Evolutionary conservation across 176 grass and related monocot species (phyloP).

Genomic region (Saccharum spontaneum): DNA sequence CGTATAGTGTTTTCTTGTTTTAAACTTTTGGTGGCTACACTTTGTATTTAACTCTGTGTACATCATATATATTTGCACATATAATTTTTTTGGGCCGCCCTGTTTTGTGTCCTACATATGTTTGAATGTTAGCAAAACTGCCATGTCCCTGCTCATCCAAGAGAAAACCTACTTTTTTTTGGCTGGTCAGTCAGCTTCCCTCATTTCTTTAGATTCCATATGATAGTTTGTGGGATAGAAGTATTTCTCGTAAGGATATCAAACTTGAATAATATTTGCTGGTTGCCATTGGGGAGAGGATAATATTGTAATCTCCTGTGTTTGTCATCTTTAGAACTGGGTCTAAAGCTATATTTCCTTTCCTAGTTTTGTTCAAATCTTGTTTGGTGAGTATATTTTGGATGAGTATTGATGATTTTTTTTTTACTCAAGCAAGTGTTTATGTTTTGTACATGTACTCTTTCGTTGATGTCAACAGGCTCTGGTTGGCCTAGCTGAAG

Average conservation of each 20-base stretch:
- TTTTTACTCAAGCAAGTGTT: conserved; percentile 26
- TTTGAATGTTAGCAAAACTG: conserved; percentile 5
- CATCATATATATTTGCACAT: neutral
- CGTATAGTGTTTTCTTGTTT: conserved; percentile 21
- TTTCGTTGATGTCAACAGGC: conserved; percentile 65
- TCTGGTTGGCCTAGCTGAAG: conserved; percentile 88
- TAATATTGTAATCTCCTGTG: neutral
- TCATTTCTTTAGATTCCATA: neutral
- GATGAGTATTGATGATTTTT: conserved; percentile 1
- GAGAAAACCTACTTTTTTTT: neutral
- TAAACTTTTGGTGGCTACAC: neutral
- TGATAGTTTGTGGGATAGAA: neutral
- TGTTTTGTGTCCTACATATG: neutral
- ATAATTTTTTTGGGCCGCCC: neutral
- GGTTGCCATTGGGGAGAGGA: neutral
- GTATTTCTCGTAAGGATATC: neutral
- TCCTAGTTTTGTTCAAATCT: neutral
- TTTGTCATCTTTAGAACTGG: neutral
- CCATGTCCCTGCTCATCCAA: conserved; percentile 12
- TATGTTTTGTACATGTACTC: conserved; percentile 21
- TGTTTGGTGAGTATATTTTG: conserved; percentile 16
- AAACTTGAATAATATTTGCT: neutral
- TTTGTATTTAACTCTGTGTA: conserved; percentile 9
- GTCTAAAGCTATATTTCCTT: neutral
- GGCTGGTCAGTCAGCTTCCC: neutral